These are phyloP conservation scores for Crataegus laevigata DNA, from an alignment of 306 rosid species.

Conservation along the genomic window DNA sequence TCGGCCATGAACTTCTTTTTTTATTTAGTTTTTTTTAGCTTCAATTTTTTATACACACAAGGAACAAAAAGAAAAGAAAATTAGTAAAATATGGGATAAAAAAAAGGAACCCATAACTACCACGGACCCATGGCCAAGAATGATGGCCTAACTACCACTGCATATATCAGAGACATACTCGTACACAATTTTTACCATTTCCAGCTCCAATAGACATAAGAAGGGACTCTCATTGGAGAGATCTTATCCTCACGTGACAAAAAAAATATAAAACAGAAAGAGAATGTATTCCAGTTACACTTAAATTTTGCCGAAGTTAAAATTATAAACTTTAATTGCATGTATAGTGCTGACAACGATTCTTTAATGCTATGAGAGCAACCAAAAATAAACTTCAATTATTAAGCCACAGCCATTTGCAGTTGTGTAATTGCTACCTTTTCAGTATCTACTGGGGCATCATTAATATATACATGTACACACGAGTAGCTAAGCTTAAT, in stretches of 20 bases:
- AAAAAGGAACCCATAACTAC: background rate
- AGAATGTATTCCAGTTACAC: too few relatives aligned
- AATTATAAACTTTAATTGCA: background rate
- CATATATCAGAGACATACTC: background rate
- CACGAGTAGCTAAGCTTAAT: background rate
- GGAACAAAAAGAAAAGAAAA: background rate
- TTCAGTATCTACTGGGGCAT: constrained; percentile 29
- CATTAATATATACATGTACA: constrained; percentile 23
- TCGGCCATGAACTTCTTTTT: background rate
- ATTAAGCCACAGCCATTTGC: constrained; percentile 21
- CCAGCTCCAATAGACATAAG: background rate
- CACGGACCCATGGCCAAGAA: background rate
- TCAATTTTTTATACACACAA: background rate
- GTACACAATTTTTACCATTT: background rate
- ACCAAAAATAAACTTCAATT: constrained; percentile 34
- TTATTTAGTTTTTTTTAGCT: background rate
- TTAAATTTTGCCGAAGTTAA: too few relatives aligned
- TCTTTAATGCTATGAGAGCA: constrained; percentile 38
- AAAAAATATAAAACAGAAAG: too few relatives aligned
- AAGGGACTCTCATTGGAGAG: background rate
- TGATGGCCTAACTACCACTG: background rate
- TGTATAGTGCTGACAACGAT: background rate
- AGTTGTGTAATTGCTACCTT: constrained; percentile 29
- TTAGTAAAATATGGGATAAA: background rate
- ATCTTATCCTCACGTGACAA: too few relatives aligned